Base-by-base conservation (phyloP, 441 rosid species). In the Bruguiera hainesii region DNA sequence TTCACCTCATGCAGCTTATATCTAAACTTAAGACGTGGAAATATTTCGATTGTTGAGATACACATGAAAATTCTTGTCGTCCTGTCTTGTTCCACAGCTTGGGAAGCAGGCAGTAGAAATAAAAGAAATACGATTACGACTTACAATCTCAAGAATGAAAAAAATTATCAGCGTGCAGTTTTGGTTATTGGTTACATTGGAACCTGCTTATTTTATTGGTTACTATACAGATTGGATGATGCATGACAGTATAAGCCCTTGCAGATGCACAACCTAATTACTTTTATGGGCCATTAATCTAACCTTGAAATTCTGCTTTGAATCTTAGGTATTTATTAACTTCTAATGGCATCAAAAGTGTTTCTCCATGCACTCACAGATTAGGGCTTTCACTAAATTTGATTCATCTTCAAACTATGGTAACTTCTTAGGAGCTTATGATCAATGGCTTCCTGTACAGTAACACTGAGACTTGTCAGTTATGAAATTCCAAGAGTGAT, bases 331-430 rank as follows among this genome's bases (percentile, higher is more conserved):
- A 11, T 56, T 68, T 52, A 13, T 25, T 16, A 31, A 11, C 20
- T 31, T 9, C 30, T 7, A 13, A 19, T 67, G 46, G n/a, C 21
- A 26, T 67, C 28, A 26, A 9, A 67, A 28, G 56, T 56, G 35
- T 51, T 61, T 52, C 46, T 26, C 39, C 29, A 19, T 4, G 21
- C n/a, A 7, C 26, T 9, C 42, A 13, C n/a, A 2, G 25, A 56
- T 55, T 28, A 29, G 29, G 30, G 63, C 66, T 56, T 46, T 65
- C 16, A 26, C 51, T 33, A 35, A 10, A 48, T 50, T 67, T 21
- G 58, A 13, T 48, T 59, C 49, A 56, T 53, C 39, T 13, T 49
- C 30, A 18, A 23, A 61, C 26, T 33, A 28, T 16, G 56, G 33
- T 49, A 55, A 69, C 61, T 31, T 37, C 30, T 16, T 57, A 1